Conservation (phyloP, 768 basidiomycete genomes). For the Boletus subcaerulescens region DNA sequence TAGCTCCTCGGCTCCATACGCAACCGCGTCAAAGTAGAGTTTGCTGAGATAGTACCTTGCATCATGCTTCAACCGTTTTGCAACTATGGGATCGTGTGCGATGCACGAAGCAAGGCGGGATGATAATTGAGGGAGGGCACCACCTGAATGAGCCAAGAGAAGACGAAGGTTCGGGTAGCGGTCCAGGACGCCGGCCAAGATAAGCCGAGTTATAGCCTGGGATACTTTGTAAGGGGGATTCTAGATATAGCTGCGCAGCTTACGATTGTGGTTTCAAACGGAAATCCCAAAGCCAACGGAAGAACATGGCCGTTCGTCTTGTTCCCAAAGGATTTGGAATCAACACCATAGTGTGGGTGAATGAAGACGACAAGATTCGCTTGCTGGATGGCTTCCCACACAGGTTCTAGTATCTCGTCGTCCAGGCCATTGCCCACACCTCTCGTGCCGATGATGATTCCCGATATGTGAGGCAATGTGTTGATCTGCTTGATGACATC, state of each 20-base stretch:
- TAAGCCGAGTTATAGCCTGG: conserved; percentile 72
- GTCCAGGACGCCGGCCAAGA: conserved; percentile 79
- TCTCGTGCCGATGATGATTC: conserved; percentile 80
- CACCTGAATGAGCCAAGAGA: conserved; percentile 85
- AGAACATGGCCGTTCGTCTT: conserved; percentile 84
- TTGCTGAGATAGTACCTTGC: conserved; percentile 80
- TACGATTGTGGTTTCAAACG: conserved; percentile 86
- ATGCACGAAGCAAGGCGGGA: conserved; percentile 85
- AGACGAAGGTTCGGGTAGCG: conserved; percentile 72
- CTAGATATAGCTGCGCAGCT: conserved; percentile 26
- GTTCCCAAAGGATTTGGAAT: conserved; percentile 69
- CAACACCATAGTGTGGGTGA: conserved; percentile 85
- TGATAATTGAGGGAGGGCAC: conserved; percentile 78
- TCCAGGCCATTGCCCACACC: conserved; percentile 78
- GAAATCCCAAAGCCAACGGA: conserved; percentile 83
- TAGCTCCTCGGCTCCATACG: conserved; percentile 84
- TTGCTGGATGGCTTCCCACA: conserved; percentile 76
- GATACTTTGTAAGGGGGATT: conserved; percentile 6
- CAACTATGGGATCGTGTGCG: conserved; percentile 78
- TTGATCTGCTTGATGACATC: conserved; percentile 66
- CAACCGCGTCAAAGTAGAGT: conserved; percentile 83
- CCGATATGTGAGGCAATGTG: conserved; percentile 61
- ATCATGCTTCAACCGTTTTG: conserved; percentile 72
- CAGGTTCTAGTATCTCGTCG: conserved; percentile 70
- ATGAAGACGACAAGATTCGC: conserved; percentile 75